Percentiles rank a stretch among this genome's conserved stretches.
Conservation (phyloP, 768 basidiomycete species). For the Leucocoprinus birnbaumii region DNA sequence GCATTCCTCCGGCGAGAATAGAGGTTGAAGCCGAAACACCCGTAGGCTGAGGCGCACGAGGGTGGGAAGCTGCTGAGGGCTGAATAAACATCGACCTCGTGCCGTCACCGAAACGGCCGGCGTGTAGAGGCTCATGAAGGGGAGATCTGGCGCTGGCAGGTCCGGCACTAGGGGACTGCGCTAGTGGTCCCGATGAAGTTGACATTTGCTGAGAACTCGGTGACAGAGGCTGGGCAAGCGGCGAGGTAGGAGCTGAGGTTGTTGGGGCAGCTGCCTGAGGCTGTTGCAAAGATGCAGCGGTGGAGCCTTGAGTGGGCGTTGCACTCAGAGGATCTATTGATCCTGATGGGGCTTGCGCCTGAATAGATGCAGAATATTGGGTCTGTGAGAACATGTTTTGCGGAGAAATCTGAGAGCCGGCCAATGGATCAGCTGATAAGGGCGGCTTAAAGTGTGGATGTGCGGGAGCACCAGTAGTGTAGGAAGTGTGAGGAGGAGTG, state of each 20-base stretch:
- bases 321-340: constrained; percentile 2
- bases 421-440: constrained; percentile 14
- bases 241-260: constrained; percentile 20
- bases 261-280: constrained; percentile 15
- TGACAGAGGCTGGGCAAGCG: constrained; percentile 17
- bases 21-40: constrained; percentile 33
- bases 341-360: constrained; percentile 1
- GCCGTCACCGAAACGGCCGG: constrained; percentile 69
- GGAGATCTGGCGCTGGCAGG: constrained; percentile 42
- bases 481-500: constrained; percentile 34
- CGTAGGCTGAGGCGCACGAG: constrained; percentile 26
- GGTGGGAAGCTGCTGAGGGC: constrained; percentile 36
- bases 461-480: constrained; percentile 20
- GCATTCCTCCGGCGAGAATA: constrained; percentile 19
- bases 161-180: constrained; percentile 44
- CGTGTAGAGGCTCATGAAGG: constrained; percentile 45
- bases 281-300: not conserved
- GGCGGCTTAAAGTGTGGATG: constrained; percentile 21
- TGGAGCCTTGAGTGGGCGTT: not conserved
- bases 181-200: constrained; percentile 24
- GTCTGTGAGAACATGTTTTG: not conserved
- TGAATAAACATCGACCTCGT: constrained; percentile 81
- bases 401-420: not conserved
- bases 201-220: not conserved
- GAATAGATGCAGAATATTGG: constrained; percentile 2